These are phyloP conservation scores for Daldinia bambusicola DNA, from an alignment of 495 filamentous ascomycete species.

Conservation along the genomic window DNA sequence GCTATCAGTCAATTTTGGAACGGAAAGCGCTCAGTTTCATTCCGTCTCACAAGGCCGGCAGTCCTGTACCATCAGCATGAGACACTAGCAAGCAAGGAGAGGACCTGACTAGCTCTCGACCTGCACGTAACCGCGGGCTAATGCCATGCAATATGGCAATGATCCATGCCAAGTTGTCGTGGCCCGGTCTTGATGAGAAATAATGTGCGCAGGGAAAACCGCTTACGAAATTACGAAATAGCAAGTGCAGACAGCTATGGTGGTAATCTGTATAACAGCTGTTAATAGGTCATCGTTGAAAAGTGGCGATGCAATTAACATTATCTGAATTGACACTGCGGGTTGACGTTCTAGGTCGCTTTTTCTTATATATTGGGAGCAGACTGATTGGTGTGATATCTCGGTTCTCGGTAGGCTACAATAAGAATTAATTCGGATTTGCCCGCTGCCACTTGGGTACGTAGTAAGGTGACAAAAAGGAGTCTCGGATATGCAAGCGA, in stretches of 20 bases:
- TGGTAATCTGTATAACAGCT: slow-evolving; percentile 40
- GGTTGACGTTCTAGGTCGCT: slow-evolving; percentile 37
- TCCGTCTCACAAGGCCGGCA: slow-evolving; percentile 42
- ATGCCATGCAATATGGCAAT: slow-evolving; percentile 11
- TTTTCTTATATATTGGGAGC: slow-evolving; percentile 28
- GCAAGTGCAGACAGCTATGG: slow-evolving; percentile 22
- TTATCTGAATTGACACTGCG: slow-evolving; percentile 34
- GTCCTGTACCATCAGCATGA: slow-evolving; percentile 45
- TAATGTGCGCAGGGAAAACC: slow-evolving; percentile 20
- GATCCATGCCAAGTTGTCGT: slow-evolving; percentile 14
- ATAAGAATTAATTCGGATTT: slow-evolving; percentile 38
- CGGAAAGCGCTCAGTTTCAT: slow-evolving; percentile 44
- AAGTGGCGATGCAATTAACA: slow-evolving; percentile 32
- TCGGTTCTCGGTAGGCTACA: slow-evolving; percentile 42
- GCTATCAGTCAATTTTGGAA: slow-evolving; percentile 53
- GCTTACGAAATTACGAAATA: slow-evolving; percentile 10
- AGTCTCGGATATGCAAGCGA: slow-evolving; percentile 41
- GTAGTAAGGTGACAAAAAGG: slow-evolving; percentile 18
- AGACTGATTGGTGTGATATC: slow-evolving; percentile 41
- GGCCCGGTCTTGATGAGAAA: slow-evolving; percentile 1
- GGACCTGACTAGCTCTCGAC: slow-evolving; percentile 3
- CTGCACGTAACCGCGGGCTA: slow-evolving; percentile 21
- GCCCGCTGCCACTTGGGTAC: slow-evolving; percentile 15
- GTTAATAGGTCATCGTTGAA: slow-evolving; percentile 25
- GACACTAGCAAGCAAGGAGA: neutral